phyloP scores from a whole-genome alignment of 441 rosid genomes.

The Adansonia grandidieri region DNA sequence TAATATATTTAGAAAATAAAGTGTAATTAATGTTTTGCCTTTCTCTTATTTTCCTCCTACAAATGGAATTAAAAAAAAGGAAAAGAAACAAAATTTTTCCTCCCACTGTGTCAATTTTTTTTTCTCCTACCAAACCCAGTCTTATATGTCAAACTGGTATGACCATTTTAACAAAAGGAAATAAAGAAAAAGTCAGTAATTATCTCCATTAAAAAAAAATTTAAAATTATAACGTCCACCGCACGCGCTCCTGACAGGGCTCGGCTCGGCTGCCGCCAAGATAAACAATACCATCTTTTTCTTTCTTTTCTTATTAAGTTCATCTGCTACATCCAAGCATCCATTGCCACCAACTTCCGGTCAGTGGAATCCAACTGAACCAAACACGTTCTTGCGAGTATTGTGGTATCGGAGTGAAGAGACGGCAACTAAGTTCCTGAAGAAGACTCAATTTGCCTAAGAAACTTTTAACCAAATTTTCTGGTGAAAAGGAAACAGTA shows the following conservation, averaged over 20 bases:
- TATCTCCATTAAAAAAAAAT: background rate
- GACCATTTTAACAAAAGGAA: background rate
- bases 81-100: too few species aligned
- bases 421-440: conserved; percentile 63
- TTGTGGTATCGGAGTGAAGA: conserved; percentile 67
- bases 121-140: too few species aligned
- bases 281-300: background rate
- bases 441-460: conserved; percentile 74
- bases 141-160: background rate
- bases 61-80: too few species aligned
- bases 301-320: conserved; percentile 18
- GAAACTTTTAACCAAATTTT: conserved; percentile 48
- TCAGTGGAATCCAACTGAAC: conserved; percentile 68
- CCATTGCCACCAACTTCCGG: conserved; percentile 72
- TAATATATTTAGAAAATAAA: too few species aligned
- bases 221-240: background rate
- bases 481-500: background rate
- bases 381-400: conserved; percentile 67
- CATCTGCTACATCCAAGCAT: conserved; percentile 59
- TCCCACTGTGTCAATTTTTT: too few species aligned
- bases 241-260: conserved; percentile 20
- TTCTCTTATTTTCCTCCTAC: too few species aligned
- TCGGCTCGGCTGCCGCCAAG: background rate
- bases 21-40: too few species aligned
- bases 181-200: background rate